phyloP scores from a whole-genome alignment of 2,329 filamentous ascomycete species.

The Aspergillus melleus region DNA sequence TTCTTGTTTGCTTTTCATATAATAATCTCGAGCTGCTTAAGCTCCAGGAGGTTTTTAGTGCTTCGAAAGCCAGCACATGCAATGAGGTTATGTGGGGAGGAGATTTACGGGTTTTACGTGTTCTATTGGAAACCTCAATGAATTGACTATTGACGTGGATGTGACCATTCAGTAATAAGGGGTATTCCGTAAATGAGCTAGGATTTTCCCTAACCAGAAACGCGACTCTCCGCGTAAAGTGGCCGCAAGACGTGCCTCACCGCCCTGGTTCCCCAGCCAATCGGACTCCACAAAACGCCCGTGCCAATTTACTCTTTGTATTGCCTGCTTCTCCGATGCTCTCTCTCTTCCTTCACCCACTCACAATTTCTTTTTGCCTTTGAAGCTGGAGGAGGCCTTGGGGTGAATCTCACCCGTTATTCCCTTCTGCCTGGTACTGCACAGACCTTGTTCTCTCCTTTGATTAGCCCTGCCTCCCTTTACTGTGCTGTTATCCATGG shows the following conservation, averaged over 20 bases:
- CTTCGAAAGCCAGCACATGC: constrained; percentile 11
- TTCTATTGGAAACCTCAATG: constrained; percentile 27
- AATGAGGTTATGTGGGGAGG: constrained; percentile 16
- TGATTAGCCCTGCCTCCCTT: not conserved
- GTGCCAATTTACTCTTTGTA: constrained; percentile 13
- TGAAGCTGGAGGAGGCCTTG: not conserved
- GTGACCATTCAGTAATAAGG: not conserved
- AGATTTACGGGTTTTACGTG: constrained; percentile 26
- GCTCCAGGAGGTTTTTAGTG: not conserved
- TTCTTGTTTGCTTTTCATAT: constrained; percentile 10
- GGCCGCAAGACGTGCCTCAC: constrained; percentile 13
- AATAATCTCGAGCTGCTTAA: constrained; percentile 10
- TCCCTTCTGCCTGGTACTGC: not conserved
- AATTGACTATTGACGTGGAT: constrained; percentile 8
- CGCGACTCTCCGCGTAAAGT: constrained; percentile 28
- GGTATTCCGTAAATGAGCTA: no score
- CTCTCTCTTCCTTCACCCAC: not conserved
- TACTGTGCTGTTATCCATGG: not conserved
- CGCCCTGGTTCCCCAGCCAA: constrained; percentile 22
- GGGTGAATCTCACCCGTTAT: not conserved
- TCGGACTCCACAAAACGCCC: constrained; percentile 4
- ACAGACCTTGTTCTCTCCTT: not conserved
- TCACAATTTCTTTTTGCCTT: not conserved
- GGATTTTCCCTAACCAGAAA: not conserved
- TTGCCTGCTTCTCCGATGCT: not conserved